Base-by-base conservation (phyloP, 2,329 filamentous ascomycete genomes). In the Dothiorella sarmentorum region DNA sequence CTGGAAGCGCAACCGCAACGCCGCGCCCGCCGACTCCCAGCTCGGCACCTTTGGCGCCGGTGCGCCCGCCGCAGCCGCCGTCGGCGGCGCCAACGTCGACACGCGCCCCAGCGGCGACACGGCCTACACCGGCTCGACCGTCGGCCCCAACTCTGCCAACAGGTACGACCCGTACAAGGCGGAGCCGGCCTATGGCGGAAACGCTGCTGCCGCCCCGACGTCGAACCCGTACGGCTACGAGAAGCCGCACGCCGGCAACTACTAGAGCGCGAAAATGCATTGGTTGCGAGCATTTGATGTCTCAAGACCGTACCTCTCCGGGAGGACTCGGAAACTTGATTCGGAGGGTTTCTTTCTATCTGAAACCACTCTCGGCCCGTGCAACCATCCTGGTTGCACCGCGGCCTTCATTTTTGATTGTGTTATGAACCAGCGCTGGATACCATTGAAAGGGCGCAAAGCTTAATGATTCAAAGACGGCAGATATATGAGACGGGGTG, bases 51-150 rank as follows among this genome's bases (percentile, higher is more conserved):
- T 66, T 43, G 66, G 65, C 20, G 68, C 62, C 33, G 67, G 65
- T 40, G 66, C 64, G 13, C 63, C 61, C 52, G 64, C 63, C 61
- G 69, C 67, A 31, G 64, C 62, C 43, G 62, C 67, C 10, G 67
- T 67, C 15, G 67, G 63, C 27, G 61, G 63, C 42, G 61, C 59
- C 44, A 61, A 64, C 60, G 65, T 62, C 43, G 71, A 76, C 62
- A 69, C 73, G 44, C 75, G 79, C 57, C 75, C 77, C 24, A 75
- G 71, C 57, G 74, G 79, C 65, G 80, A 82, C 61, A 81, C 80
- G 38, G 77, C 72, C 24, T 77, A 76, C 68, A 79, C 78, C 31
- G 78, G 78, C 52, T 77, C 77, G 13, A 82, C 79, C 18, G 75
- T 78, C 51, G 72, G 69, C 17, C 66, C 70, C n/a, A 67, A 67